Evolutionary conservation across 179 eudicot species (phyloP).

Genomic region (Heliamphora pulchella): DNA sequence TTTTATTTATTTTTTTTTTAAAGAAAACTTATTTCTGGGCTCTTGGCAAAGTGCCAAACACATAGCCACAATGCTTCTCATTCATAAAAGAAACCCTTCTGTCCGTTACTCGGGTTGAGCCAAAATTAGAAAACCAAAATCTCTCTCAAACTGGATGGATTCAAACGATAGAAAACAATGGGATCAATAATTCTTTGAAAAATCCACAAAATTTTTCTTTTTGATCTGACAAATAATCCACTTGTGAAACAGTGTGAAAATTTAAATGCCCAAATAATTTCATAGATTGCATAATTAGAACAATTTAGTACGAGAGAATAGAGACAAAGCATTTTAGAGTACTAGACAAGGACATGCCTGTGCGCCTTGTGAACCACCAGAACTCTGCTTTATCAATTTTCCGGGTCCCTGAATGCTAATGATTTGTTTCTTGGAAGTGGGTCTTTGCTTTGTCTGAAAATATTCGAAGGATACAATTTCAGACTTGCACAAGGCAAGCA

Average conservation of each 20-base stretch:
- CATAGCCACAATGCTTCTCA: background rate
- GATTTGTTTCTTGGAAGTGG: conserved; percentile 36
- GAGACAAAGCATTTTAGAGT: background rate
- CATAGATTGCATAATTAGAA: background rate
- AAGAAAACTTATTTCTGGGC: background rate
- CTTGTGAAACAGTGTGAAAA: background rate
- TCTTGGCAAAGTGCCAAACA: background rate
- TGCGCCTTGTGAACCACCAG: conserved; percentile 31
- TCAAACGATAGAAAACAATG: background rate
- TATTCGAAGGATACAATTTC: conserved; percentile 7
- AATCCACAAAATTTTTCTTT: background rate
- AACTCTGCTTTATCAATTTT: conserved; percentile 30
- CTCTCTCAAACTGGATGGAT: background rate
- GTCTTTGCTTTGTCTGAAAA: conserved; percentile 43
- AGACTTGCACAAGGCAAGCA: background rate
- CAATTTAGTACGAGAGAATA: background rate
- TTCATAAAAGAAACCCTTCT: background rate
- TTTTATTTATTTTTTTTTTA: background rate
- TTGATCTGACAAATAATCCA: background rate
- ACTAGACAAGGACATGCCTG: conserved; percentile 33
- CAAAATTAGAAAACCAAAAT: background rate
- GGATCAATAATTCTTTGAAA: background rate
- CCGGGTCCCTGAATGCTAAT: conserved; percentile 31
- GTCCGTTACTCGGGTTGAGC: background rate
- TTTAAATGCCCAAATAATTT: background rate